Evolutionary conservation across 2,329 filamentous ascomycete species (phyloP).

Genomic region (Fusarium veterinarium): DNA sequence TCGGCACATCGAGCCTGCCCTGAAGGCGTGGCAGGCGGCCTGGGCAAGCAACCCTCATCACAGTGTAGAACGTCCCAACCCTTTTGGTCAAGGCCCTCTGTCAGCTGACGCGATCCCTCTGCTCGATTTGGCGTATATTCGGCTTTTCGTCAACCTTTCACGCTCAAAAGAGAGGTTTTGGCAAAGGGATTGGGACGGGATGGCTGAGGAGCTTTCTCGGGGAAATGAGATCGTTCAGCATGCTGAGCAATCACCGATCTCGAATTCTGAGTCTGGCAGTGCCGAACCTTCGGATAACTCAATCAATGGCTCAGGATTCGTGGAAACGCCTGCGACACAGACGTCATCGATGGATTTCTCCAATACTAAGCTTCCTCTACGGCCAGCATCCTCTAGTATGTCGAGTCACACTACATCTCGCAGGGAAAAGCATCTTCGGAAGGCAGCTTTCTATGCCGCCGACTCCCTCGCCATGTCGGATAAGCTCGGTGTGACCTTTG

Average conservation of each 20-base stretch:
- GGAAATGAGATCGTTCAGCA: conserved; percentile 81
- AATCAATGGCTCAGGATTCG: conserved; percentile 58
- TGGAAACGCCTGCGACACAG: conserved; percentile 65
- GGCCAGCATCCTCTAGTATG: conserved; percentile 38
- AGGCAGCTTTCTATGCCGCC: conserved; percentile 94
- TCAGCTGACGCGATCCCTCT: conserved; percentile 92
- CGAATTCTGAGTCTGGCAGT: conserved; percentile 57
- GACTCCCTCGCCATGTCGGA: conserved; percentile 91
- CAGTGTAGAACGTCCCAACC: conserved; percentile 85
- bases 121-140: conserved; percentile 90
- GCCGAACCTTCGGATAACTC: conserved; percentile 62
- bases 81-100: conserved; percentile 82
- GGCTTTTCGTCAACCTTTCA: conserved; percentile 92
- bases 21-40: conserved; percentile 93
- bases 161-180: conserved; percentile 93
- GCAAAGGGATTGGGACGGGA: conserved; percentile 91
- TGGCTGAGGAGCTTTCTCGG: conserved; percentile 86
- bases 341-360: conserved; percentile 61
- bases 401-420: conserved; percentile 67
- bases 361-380: conserved; percentile 50
- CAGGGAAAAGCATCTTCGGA: conserved; percentile 87
- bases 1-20: conserved; percentile 89
- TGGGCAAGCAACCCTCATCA: conserved; percentile 91
- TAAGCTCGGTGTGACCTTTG: conserved; percentile 85
- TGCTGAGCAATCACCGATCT: conserved; percentile 70